Base-by-base conservation (phyloP, 1,139 yeast species). In the Candida anutae region DNA sequence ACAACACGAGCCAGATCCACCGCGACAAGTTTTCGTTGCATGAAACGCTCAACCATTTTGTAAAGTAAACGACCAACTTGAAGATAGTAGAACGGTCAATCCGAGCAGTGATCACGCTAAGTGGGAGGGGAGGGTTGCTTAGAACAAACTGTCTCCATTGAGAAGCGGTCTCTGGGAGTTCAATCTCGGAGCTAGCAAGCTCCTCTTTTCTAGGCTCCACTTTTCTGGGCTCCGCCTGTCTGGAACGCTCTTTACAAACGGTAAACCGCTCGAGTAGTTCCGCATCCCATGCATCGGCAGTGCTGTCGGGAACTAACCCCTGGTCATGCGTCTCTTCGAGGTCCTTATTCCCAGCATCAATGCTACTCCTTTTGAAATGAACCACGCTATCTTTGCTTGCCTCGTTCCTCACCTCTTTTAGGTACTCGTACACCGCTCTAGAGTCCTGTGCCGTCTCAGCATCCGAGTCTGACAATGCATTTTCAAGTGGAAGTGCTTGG, bases 1-100 rank as follows among this genome's bases (percentile, higher is more conserved):
- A 36, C 21, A 65, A 48, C 4, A 59, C 32, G 15, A 35, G 30
- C 51, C 61, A 63, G 3, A 64, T 50, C 72, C 72, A 65, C 30
- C 40, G 46, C 3, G 62, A 53, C 9, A 63, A 35, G 18, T 48
- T 42, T n/a, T 43, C 46, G 16, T 50, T 53, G 23, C 49, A 39
- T 9, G 53, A 43, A 5, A 46, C 38, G 41, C 58, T 59, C 21
- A 65, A 46, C 69, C 70, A 62, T 28, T 54, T 51, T 16, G 69
- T 60, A 27, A 46, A 46, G 31, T 58, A 53, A 1, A 58, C 53
- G 15, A 65, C 35, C 15, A 64, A 47, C 35, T 55, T 58, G 35
- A 64, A 52, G 11, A 51, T 45, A 1, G 58, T 52, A 5, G 55
- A 42, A 26, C 64, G 62, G 24, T 58, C 59, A 5, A 64, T 33